phyloP scores from a whole-genome alignment of 352 stramenopile genomes.

The Elongisporangium prolatum region DNA sequence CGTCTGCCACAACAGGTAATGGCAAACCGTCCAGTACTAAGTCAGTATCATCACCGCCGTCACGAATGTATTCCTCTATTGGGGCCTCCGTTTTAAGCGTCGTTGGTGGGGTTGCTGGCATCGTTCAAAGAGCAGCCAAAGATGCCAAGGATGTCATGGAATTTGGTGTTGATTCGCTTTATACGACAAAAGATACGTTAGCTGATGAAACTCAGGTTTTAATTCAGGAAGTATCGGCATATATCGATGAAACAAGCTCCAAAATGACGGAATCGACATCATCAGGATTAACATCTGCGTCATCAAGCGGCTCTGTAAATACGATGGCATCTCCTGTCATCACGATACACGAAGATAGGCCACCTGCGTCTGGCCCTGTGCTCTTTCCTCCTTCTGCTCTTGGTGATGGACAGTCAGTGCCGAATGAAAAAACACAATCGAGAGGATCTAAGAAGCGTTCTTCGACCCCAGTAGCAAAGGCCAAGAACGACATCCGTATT shows the following conservation, averaged over 20 bases:
- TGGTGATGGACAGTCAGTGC: neutral
- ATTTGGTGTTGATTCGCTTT: slow-evolving; percentile 65
- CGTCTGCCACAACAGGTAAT: neutral
- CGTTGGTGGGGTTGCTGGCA: slow-evolving; percentile 59
- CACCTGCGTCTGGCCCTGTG: slow-evolving; percentile 3
- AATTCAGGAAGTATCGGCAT: slow-evolving; percentile 53
- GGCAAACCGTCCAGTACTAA: slow-evolving; percentile 5
- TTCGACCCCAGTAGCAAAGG: slow-evolving; percentile 1
- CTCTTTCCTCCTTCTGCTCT: slow-evolving; percentile 17
- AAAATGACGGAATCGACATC: neutral
- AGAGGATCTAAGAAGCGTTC: neutral
- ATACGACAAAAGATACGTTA: slow-evolving; percentile 61
- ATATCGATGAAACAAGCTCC: slow-evolving; percentile 31
- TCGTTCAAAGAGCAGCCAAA: slow-evolving; percentile 69
- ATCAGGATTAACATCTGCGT: neutral
- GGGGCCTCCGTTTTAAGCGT: slow-evolving; percentile 57
- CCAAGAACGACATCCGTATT: slow-evolving; percentile 34
- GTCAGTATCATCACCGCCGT: slow-evolving; percentile 17
- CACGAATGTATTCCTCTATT: slow-evolving; percentile 37
- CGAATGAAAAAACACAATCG: neutral
- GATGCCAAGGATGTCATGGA: slow-evolving; percentile 74
- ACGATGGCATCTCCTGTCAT: neutral
- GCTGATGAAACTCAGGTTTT: slow-evolving; percentile 63
- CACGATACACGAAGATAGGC: slow-evolving; percentile 6
- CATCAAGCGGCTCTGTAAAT: neutral